Evolutionary conservation across 805 yeast species (phyloP), one percentile per base, ranked within the genome.

Genomic region (Monosporozyma siamensis): DNA sequence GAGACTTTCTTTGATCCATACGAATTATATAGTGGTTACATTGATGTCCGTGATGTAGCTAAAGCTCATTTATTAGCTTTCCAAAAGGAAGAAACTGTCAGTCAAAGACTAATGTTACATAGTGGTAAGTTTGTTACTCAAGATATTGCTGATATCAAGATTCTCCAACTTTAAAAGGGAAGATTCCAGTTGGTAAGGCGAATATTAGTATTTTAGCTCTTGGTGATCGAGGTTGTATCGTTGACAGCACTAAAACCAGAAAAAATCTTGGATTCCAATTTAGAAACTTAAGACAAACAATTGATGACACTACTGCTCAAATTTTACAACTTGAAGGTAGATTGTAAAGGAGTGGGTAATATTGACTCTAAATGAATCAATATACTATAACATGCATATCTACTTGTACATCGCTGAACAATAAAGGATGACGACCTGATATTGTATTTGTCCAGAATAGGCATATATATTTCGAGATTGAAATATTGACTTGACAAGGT

Each of bases 11-110:
- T 34, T n/a, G 31, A 27, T 14, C 29, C 40, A 15, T 18, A 35
- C 9, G 34, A 35, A 1, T 18, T 40, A 5, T 27, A 34, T 34
- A 49, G 55, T 49, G 54, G 52, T 11, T 66, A 55, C 39, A 65
- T 74, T 38, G 82, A 78, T 55, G 82, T 78, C 11, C 68, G 82
- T 53, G 84, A 80, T 53, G 80, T 74, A 27, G 82, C 83, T 10
- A 54, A 53, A 39, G 76, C 80, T 5, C 85, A 80, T 52, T 53
- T 75, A 14, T 50, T 56, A 23, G 78, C 80, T 2, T 64, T 74
- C 43, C 71, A 69, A 50, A 63, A 58, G 42, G 59, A 55, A 22
- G 59, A 64, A 18, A 47, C 50, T 32, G 44, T 50, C 25, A 65
- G 64, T n/a, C 51, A 68, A 39, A 63, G 73, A 48, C 54, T 68